Evolutionary conservation across 169 alveolate genomes (phyloP).

Genomic region (Plasmodium knowlesi): DNA sequence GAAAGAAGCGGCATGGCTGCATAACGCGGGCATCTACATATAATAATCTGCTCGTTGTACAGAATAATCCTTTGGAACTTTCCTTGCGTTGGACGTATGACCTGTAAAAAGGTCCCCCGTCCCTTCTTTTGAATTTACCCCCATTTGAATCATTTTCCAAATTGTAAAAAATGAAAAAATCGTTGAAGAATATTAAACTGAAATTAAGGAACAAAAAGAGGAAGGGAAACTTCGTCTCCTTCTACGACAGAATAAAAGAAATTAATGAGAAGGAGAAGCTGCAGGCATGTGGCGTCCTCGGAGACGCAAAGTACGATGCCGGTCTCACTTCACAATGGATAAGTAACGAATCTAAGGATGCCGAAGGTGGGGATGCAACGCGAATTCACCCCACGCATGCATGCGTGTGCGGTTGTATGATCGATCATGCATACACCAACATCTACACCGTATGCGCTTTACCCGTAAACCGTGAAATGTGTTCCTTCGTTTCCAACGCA

Average conservation of each 20-base stretch:
- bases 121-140: neutral
- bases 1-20: neutral
- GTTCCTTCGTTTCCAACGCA: neutral
- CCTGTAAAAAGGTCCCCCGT: neutral
- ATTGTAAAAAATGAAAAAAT: slow-evolving; percentile 6
- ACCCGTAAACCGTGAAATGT: neutral
- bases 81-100: neutral
- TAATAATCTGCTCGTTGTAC: neutral
- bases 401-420: neutral
- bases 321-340: neutral
- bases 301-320: slow-evolving; percentile 26
- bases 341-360: slow-evolving; percentile 7
- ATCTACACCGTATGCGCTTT: neutral
- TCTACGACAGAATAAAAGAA: slow-evolving; percentile 69
- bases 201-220: slow-evolving; percentile 47
- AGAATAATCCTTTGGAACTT: neutral
- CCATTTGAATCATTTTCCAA: neutral
- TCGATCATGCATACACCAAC: neutral
- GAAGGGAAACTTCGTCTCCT: slow-evolving; percentile 55
- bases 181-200: slow-evolving; percentile 18
- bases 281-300: slow-evolving; percentile 9
- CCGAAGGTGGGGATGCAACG: slow-evolving; percentile 16
- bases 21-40: neutral
- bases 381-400: neutral
- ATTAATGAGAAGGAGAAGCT: slow-evolving; percentile 71